Percentiles rank a stretch among this genome's conserved stretches.
Evolutionary conservation across 2,329 filamentous ascomycete species (phyloP).

Genomic region (Juglanconis oblonga): DNA sequence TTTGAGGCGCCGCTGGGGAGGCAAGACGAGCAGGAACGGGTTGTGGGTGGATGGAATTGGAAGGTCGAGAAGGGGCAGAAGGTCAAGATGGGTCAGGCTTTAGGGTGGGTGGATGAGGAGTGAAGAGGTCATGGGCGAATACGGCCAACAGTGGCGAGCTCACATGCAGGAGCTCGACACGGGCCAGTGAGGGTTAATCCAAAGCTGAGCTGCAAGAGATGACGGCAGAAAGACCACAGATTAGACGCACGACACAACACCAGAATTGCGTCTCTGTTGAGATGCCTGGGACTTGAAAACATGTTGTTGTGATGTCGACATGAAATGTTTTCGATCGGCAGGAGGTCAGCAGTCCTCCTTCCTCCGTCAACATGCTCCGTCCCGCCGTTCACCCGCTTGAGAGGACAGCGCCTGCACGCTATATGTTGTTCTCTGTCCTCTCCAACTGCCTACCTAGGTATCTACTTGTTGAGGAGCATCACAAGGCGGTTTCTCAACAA

Average conservation of each 20-base stretch:
- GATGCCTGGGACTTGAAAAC: too few species aligned
- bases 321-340: too few species aligned
- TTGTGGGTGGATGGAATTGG: conserved; percentile 75
- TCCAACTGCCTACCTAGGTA: background rate
- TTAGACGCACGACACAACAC: too few species aligned
- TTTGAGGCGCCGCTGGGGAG: conserved; percentile 85
- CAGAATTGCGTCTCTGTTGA: too few species aligned
- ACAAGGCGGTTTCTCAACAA: background rate
- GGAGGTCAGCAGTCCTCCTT: background rate
- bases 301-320: too few species aligned
- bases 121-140: background rate
- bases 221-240: too few species aligned
- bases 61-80: conserved; percentile 80
- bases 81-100: conserved; percentile 82
- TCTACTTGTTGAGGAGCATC: background rate
- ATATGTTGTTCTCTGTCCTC: background rate
- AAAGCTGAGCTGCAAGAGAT: too few species aligned
- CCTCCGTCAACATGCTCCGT: background rate
- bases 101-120: conserved; percentile 67
- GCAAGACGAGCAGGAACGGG: conserved; percentile 47
- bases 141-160: background rate
- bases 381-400: too few species aligned
- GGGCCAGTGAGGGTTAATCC: too few species aligned
- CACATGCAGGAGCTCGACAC: too few species aligned
- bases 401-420: too few species aligned